Conservation (phyloP, 805 yeast genomes). For the Starmerella stigmatis region DNA sequence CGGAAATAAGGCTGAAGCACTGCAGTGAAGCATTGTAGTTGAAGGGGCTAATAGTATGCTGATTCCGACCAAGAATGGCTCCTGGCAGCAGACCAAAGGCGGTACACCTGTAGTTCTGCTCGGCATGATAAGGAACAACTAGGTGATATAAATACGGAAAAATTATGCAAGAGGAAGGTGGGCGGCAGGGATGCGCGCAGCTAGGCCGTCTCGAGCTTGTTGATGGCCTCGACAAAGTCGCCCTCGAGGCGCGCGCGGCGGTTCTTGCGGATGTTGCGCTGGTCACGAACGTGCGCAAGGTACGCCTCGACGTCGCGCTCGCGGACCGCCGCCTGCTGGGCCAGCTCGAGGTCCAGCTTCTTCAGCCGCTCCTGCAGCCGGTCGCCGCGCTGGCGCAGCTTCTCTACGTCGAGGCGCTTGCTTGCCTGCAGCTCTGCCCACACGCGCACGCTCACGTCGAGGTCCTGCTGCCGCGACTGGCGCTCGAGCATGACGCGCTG, state of each 20-base stretch:
- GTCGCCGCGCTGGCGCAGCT: slow-evolving; percentile 12
- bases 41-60: no score
- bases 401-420: slow-evolving; percentile 8
- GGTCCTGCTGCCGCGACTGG: slow-evolving; percentile 9
- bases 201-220: slow-evolving; percentile 12
- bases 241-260: slow-evolving; percentile 16
- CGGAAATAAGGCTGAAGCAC: no score
- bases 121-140: no score
- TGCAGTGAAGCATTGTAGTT: no score
- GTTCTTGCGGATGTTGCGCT: slow-evolving; percentile 13
- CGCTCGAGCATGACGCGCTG: slow-evolving; percentile 8
- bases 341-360: slow-evolving; percentile 5
- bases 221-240: slow-evolving; percentile 14
- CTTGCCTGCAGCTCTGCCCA: slow-evolving; percentile 15
- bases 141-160: no score
- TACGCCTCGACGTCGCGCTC: slow-evolving; percentile 2
- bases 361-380: slow-evolving; percentile 10
- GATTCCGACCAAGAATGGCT: no score
- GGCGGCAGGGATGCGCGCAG: no score
- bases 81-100: no score
- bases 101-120: no score
- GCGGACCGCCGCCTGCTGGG: background rate
- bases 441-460: slow-evolving; percentile 12
- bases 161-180: no score
- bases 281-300: slow-evolving; percentile 10